Evolutionary conservation across 2,329 filamentous ascomycete species (phyloP).

Genomic region (Fusarium scirpi): DNA sequence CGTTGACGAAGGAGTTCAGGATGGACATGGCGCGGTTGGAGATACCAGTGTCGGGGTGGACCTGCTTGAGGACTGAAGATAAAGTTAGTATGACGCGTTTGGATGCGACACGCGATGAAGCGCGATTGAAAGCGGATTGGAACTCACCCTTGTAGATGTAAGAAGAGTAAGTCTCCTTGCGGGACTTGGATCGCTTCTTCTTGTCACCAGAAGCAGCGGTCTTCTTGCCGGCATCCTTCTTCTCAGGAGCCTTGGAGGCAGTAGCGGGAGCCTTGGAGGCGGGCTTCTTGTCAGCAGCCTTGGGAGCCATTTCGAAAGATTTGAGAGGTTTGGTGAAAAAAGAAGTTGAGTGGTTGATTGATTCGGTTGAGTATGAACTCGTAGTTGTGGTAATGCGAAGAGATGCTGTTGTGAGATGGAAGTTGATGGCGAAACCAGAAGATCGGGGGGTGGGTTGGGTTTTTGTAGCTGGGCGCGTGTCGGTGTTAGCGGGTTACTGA

Average conservation of each 20-base stretch:
- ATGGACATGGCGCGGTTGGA: constrained; percentile 99
- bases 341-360: constrained; percentile 11
- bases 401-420: constrained; percentile 53
- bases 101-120: constrained; percentile 6
- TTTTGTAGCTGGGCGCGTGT: constrained; percentile 72
- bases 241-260: constrained; percentile 80
- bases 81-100: constrained; percentile 38
- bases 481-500: constrained; percentile 67
- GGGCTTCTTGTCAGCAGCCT: constrained; percentile 98
- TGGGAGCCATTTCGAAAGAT: constrained; percentile 83
- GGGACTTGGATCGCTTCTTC: constrained; percentile 99
- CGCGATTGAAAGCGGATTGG: constrained; percentile 14
- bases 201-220: constrained; percentile 95
- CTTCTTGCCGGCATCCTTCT: constrained; percentile 99
- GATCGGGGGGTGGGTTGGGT: constrained; percentile 64
- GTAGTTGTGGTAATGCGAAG: constrained; percentile 47
- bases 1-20: constrained; percentile 99
- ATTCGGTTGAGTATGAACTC: constrained; percentile 33
- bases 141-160: constrained; percentile 99
- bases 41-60: constrained; percentile 99
- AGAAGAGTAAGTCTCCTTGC: constrained; percentile 99
- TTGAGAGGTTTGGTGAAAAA: constrained; percentile 26
- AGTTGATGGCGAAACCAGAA: constrained; percentile 61
- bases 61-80: constrained; percentile 93
- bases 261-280: constrained; percentile 93